These are phyloP conservation scores for Debaryomyces tyrocola DNA, from an alignment of 805 yeast genomes.

Conservation along the genomic window DNA sequence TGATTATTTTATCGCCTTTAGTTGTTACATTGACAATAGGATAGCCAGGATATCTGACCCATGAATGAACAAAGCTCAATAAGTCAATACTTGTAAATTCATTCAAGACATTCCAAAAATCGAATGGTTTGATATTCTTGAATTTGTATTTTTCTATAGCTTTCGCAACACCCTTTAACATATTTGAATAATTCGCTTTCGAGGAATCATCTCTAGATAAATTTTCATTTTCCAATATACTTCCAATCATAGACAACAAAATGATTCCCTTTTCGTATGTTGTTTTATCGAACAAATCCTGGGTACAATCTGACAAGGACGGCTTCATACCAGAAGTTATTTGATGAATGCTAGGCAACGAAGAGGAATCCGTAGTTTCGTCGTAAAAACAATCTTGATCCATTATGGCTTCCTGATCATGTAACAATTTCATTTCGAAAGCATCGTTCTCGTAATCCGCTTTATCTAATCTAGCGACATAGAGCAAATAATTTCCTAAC, in stretches of 20 bases:
- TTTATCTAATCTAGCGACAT: conserved; percentile 15
- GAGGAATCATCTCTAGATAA: conserved; percentile 4
- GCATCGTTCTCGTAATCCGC: conserved; percentile 10
- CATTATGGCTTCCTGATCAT: conserved; percentile 28
- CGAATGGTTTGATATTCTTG: conserved; percentile 47
- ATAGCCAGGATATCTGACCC: conserved; percentile 61
- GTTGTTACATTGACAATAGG: conserved; percentile 44
- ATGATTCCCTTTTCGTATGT: conserved; percentile 63
- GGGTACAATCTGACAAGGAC: conserved; percentile 16
- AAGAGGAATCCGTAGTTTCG: conserved; percentile 10
- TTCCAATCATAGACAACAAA: conserved; percentile 52
- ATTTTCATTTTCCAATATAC: conserved; percentile 34
- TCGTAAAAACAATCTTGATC: conserved; percentile 32
- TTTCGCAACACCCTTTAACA: conserved; percentile 33
- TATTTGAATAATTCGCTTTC: conserved; percentile 23
- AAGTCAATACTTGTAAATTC: conserved; percentile 40
- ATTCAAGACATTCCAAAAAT: conserved; percentile 51
- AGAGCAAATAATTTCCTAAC: conserved; percentile 53
- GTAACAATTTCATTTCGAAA: neutral
- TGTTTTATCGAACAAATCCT: conserved; percentile 49
- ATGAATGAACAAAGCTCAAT: conserved; percentile 54
- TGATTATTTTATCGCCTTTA: conserved; percentile 7
- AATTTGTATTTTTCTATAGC: conserved; percentile 35
- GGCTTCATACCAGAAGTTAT: conserved; percentile 21
- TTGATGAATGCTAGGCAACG: conserved; percentile 34